Conservation (phyloP, 306 rosid genomes). For the Castanopsis chinensis region DNA sequence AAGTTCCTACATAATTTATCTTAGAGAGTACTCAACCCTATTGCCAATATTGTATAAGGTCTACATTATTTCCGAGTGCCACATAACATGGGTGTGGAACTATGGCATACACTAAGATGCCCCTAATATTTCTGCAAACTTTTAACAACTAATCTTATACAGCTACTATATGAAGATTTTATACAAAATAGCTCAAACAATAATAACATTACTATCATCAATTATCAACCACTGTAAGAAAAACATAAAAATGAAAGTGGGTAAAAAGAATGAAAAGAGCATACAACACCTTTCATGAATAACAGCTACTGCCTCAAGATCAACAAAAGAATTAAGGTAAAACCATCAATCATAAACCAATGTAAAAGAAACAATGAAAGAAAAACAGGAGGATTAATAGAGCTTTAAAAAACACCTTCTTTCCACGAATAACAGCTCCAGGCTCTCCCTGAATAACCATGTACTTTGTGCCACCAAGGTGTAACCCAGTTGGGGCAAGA, state of each 20-base stretch:
- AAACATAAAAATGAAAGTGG: not conserved
- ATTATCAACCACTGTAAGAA: not conserved
- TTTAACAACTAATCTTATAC: not conserved
- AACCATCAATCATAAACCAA: not conserved
- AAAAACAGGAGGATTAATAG: not conserved
- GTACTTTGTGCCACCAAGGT: slow-evolving; percentile 56
- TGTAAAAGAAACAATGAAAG: not conserved
- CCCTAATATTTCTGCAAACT: not conserved
- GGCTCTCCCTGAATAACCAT: slow-evolving; percentile 65
- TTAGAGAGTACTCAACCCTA: not conserved
- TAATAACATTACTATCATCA: too few relatives aligned
- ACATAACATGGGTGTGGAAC: not conserved
- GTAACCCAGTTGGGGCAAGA: slow-evolving; percentile 58
- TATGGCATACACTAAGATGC: not conserved
- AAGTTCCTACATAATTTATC: not conserved
- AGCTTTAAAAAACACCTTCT: slow-evolving; percentile 42
- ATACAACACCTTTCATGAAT: not conserved
- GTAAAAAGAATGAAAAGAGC: not conserved
- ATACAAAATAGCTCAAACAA: too few relatives aligned
- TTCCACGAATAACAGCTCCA: slow-evolving; percentile 56
- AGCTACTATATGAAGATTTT: too few relatives aligned
- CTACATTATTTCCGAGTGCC: not conserved
- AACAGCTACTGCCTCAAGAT: not conserved
- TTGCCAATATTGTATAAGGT: not conserved
- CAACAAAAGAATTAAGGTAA: not conserved